Conservation (phyloP, 2,329 filamentous ascomycete species). For the Leptodontidium sp. region DNA sequence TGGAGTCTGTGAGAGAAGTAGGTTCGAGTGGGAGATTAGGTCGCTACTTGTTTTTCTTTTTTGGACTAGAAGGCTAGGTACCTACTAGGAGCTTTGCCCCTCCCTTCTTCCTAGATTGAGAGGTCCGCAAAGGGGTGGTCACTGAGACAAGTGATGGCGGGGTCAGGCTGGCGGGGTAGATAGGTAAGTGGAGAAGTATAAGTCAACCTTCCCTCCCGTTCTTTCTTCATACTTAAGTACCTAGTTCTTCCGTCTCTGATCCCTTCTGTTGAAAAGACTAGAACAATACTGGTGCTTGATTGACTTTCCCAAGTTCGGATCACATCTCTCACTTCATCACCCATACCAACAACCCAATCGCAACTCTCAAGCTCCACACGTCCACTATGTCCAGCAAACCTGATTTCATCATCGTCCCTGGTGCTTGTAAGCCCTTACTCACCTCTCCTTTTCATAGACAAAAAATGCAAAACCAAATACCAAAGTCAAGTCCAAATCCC, state of each 20-base stretch:
- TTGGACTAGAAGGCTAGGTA: too few relatives aligned
- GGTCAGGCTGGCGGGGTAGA: neutral
- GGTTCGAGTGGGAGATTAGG: too few relatives aligned
- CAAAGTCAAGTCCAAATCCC: neutral
- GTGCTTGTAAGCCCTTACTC: slow-evolving; percentile 34
- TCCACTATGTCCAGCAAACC: slow-evolving; percentile 34
- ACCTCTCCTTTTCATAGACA: neutral
- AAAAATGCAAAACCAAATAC: too few relatives aligned
- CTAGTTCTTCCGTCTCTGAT: neutral
- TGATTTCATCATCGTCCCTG: slow-evolving; percentile 42
- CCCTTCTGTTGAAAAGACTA: neutral
- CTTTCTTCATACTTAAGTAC: neutral
- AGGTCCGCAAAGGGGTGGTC: too few relatives aligned
- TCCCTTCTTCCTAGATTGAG: too few relatives aligned
- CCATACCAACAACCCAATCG: neutral
- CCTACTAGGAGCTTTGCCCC: too few relatives aligned
- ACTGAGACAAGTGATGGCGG: neutral
- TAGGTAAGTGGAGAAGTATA: neutral
- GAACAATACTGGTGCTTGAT: neutral
- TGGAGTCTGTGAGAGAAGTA: too few relatives aligned
- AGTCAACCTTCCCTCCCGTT: neutral
- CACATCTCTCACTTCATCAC: too few relatives aligned
- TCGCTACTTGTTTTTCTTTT: too few relatives aligned
- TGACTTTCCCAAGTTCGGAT: neutral
- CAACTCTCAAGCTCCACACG: neutral